Evolutionary conservation across 2,329 filamentous ascomycete species (phyloP), one percentile per base, ranked within the genome.

Genomic region (Paraconiothyrium sp.): DNA sequence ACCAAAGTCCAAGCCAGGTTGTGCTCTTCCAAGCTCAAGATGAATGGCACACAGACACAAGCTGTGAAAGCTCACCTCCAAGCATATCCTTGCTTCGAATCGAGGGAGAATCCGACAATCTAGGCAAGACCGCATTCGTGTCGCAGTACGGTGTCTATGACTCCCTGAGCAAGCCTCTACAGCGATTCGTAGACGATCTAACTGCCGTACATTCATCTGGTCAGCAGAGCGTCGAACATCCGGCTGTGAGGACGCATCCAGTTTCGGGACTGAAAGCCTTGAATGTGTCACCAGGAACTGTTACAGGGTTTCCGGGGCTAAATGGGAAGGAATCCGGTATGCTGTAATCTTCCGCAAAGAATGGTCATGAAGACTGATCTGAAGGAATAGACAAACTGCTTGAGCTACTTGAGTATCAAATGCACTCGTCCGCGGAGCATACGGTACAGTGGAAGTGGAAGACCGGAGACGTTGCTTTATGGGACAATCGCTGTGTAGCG

Each of bases 271-370:
- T 84, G 16, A 84, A 82, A 64, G 79, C 80, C 0, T 66, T 85
- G 1, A 83, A 64, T 30, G 24, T 59, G 2, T 58, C 43, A 58
- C 76, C 76, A 0, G 81, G 80, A 0, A 84, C 83, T 47, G 82
- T 84, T 0, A 82, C 81, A 10, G 79, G 78, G 0, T 84, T 86
- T 62, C 81, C 80, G 4, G 83, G 84, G 67, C 74, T 85, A 11
- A 84, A 84, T 59, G 83, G 82, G 59, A 67, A 72, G 6, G 83
- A 85, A 65, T 82, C 80, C 1, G 82, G 84, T 68, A 78, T 79
- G 69, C 41, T 3, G 46, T 9, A 4, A 20, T 20, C 14, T 7
- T 52, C 13, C 10, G n/a, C 16, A 32, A 5, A 37, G 11, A 7
- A 27, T n/a, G 11, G n/a, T 7, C 20, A 20, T 48, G 14, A 54